These are phyloP conservation scores for Wickerhamia fluorescens DNA, from an alignment of 805 yeast species.

Conservation along the genomic window DNA sequence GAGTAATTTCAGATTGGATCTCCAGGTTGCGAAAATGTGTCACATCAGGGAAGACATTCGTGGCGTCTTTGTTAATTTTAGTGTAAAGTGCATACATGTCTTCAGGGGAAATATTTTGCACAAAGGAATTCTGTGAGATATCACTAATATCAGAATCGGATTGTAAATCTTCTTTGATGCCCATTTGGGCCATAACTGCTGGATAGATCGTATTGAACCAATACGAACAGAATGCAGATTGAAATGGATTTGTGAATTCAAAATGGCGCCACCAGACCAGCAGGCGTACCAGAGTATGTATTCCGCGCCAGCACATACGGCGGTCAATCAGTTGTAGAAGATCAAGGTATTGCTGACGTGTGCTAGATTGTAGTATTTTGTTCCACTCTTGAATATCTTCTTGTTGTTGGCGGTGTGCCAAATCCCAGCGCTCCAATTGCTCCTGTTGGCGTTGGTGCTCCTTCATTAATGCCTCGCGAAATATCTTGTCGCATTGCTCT, in stretches of 20 bases:
- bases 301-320: constrained; percentile 22
- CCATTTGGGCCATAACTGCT: too few relatives aligned
- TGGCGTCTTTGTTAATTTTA: constrained; percentile 9
- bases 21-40: constrained; percentile 11
- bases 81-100: constrained; percentile 7
- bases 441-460: constrained; percentile 28
- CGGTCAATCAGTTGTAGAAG: too few relatives aligned
- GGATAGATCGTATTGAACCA: too few relatives aligned
- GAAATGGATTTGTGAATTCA: too few relatives aligned
- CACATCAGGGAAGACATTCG: constrained; percentile 16
- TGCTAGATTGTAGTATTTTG: too few relatives aligned
- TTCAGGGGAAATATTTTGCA: too few relatives aligned
- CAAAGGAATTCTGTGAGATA: too few relatives aligned
- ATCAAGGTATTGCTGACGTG: background rate
- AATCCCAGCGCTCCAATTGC: constrained; percentile 24
- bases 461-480: constrained; percentile 32
- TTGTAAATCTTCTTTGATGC: too few relatives aligned
- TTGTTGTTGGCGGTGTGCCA: constrained; percentile 24
- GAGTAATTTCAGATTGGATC: constrained; percentile 8
- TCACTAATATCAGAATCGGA: too few relatives aligned
- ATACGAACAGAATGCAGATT: too few relatives aligned
- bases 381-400: constrained; percentile 25
- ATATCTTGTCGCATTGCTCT: constrained; percentile 41
- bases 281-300: constrained; percentile 24
- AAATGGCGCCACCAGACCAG: constrained; percentile 41